These are phyloP conservation scores for Oehlia diaphana DNA, from an alignment of 192 early-diverging fungal species.

Conservation along the genomic window DNA sequence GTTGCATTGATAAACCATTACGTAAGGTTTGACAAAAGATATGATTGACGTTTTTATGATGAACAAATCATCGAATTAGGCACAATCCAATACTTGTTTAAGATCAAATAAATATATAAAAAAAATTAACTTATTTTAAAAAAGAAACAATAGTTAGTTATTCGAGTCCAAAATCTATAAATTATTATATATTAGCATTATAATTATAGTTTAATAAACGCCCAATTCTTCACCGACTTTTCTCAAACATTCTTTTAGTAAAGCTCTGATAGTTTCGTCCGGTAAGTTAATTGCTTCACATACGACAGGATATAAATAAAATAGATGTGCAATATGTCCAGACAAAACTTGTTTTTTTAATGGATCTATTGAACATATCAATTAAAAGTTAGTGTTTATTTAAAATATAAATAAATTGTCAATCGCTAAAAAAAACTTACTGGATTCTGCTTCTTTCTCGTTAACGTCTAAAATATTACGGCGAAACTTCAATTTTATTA, in stretches of 20 bases:
- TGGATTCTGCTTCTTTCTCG: conserved; percentile 37
- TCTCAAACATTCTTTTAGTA: conserved; percentile 43
- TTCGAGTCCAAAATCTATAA: background rate
- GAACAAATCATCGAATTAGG: background rate
- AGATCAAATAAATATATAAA: background rate
- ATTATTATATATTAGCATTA: background rate
- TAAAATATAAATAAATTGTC: background rate
- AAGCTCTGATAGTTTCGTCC: conserved; percentile 41
- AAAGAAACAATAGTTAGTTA: no score
- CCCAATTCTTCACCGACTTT: conserved; percentile 44
- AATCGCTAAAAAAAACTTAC: conserved; percentile 31
- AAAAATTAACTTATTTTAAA: background rate
- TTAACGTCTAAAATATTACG: conserved; percentile 41
- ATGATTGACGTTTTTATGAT: background rate
- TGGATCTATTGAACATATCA: background rate
- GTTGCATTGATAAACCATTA: background rate
- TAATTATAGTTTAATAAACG: conserved; percentile 2
- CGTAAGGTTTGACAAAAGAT: background rate
- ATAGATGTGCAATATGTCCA: conserved; percentile 63
- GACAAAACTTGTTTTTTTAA: conserved; percentile 52
- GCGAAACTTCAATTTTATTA: conserved; percentile 51
- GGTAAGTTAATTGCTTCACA: conserved; percentile 57
- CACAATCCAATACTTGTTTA: background rate
- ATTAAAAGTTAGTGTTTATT: background rate
- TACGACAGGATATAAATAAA: conserved; percentile 66